These are phyloP conservation scores for Colletotrichum caudatum DNA, from an alignment of 2,329 filamentous ascomycete species.

Conservation along the genomic window DNA sequence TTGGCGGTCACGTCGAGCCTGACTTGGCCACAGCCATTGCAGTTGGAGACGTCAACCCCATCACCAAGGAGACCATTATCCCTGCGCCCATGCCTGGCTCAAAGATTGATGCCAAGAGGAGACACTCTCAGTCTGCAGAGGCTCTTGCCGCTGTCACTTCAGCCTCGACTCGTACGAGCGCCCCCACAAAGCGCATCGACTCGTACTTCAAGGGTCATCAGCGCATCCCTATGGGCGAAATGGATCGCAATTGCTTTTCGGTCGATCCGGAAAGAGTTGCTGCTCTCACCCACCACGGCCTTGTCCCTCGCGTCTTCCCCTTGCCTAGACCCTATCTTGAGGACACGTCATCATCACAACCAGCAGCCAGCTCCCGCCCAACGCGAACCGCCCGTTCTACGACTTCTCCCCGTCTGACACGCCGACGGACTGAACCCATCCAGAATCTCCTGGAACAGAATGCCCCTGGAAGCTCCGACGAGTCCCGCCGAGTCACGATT, in stretches of 20 bases:
- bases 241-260: constrained; percentile 72
- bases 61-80: constrained; percentile 79
- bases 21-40: constrained; percentile 81
- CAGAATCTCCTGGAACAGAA: constrained; percentile 54
- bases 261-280: constrained; percentile 62
- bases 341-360: constrained; percentile 43
- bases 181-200: constrained; percentile 63
- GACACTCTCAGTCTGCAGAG: constrained; percentile 52
- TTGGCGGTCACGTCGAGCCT: constrained; percentile 79
- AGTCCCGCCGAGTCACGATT: constrained; percentile 29
- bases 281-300: constrained; percentile 61
- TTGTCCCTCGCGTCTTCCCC: constrained; percentile 68
- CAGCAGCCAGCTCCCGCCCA: constrained; percentile 42
- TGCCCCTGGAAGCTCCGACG: constrained; percentile 5
- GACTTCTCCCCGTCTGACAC: constrained; percentile 56
- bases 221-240: constrained; percentile 70
- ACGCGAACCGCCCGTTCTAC: constrained; percentile 43
- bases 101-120: constrained; percentile 58
- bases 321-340: constrained; percentile 69
- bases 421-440: constrained; percentile 66
- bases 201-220: constrained; percentile 64
- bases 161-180: constrained; percentile 42
- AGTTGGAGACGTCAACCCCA: constrained; percentile 85
- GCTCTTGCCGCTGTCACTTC: constrained; percentile 42
- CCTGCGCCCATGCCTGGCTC: constrained; percentile 55